phyloP scores from a whole-genome alignment of 345 rosid genomes.

The Eutrema yunnanense region DNA sequence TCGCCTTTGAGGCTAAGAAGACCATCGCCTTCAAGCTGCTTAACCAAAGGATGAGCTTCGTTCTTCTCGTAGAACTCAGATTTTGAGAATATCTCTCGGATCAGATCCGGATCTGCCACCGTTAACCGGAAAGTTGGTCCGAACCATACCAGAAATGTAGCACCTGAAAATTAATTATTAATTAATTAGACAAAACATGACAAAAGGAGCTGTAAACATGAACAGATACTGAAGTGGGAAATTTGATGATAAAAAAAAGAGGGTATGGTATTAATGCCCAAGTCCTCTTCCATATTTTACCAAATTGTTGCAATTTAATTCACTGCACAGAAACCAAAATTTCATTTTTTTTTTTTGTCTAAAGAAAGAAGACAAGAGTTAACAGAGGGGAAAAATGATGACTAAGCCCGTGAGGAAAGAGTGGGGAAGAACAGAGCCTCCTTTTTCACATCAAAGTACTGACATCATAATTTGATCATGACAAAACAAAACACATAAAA shows the following conservation, averaged over 20 bases:
- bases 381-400: conserved; percentile 34
- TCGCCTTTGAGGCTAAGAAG: conserved; percentile 62
- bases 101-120: conserved; percentile 72
- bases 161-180: conserved; percentile 36
- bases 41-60: conserved; percentile 44
- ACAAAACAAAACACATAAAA: conserved; percentile 23
- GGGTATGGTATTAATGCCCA: conserved; percentile 17
- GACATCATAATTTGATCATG: conserved; percentile 31
- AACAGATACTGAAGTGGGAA: conserved; percentile 29
- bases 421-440: conserved; percentile 34
- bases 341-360: background rate
- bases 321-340: conserved; percentile 6
- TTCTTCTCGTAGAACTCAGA: conserved; percentile 61
- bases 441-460: conserved; percentile 31
- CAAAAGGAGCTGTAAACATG: conserved; percentile 27
- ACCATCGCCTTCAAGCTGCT: conserved; percentile 72
- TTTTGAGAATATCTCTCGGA: conserved; percentile 62
- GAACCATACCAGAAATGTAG: conserved; percentile 75
- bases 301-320: conserved; percentile 8
- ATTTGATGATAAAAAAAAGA: background rate
- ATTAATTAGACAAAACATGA: background rate
- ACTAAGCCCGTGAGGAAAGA: conserved; percentile 33
- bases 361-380: conserved; percentile 30
- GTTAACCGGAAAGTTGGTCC: conserved; percentile 71
- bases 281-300: conserved; percentile 10